Percentiles rank a stretch among this genome's conserved stretches.
Evolutionary conservation across 2,329 filamentous ascomycete species (phyloP).

Genomic region (Pseudonectria buxi): DNA sequence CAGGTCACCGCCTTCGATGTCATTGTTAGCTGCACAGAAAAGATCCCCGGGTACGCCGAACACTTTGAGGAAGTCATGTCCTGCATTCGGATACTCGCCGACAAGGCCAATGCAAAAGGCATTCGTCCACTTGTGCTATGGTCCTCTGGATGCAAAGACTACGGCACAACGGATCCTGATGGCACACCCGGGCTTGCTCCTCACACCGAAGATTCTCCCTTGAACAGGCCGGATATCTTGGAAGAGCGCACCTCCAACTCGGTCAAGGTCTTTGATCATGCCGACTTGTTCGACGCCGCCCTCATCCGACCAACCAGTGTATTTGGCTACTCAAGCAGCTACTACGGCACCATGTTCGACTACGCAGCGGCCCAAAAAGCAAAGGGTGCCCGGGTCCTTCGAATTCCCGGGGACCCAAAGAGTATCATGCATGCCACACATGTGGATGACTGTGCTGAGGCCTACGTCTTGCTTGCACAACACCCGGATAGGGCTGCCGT

Average conservation of each 20-base stretch:
- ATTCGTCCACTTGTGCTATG: slow-evolving; percentile 37
- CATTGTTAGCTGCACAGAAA: slow-evolving; percentile 37
- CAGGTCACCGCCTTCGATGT: slow-evolving; percentile 30
- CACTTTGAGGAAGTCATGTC: slow-evolving; percentile 32
- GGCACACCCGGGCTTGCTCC: slow-evolving; percentile 29
- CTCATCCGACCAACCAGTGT: slow-evolving; percentile 41
- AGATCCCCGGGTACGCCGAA: slow-evolving; percentile 30
- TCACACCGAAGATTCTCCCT: slow-evolving; percentile 36
- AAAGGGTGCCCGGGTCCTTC: slow-evolving; percentile 16
- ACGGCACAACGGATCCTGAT: slow-evolving; percentile 32
- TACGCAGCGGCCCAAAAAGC: slow-evolving; percentile 22
- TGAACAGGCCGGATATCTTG: slow-evolving; percentile 23
- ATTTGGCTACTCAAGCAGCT: slow-evolving; percentile 39
- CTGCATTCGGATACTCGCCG: slow-evolving; percentile 28
- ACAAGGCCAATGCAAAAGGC: slow-evolving; percentile 25
- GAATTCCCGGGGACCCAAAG: slow-evolving; percentile 27
- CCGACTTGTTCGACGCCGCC: slow-evolving; percentile 34
- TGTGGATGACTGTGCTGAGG: slow-evolving; percentile 43
- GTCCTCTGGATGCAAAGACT: slow-evolving; percentile 45
- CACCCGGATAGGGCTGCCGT: slow-evolving; percentile 26
- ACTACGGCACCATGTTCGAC: slow-evolving; percentile 34
- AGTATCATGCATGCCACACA: slow-evolving; percentile 41
- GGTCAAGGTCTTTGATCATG: slow-evolving; percentile 30
- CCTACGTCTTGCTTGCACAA: slow-evolving; percentile 38
- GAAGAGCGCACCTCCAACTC: slow-evolving; percentile 27